A percentile compares a stretch with the other conserved stretches of the same genome.
Conservation (phyloP, 2,329 filamentous ascomycete genomes). For the Claviceps monticola region DNA sequence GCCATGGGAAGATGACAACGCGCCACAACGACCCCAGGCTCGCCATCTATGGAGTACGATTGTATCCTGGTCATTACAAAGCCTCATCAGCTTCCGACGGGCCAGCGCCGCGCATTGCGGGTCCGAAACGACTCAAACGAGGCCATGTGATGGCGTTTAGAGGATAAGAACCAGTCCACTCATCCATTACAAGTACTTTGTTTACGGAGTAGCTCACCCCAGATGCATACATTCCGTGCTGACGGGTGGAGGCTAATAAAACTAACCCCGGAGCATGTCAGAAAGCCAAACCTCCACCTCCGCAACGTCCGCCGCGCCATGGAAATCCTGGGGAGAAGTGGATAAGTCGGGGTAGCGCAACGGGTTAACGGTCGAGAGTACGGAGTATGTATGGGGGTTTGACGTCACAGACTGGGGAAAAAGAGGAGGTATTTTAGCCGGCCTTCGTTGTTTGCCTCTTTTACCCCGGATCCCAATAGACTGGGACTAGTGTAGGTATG, state of each 20-base stretch:
- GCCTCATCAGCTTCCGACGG: too few species aligned
- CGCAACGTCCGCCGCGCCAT: background rate
- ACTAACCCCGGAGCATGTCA: background rate
- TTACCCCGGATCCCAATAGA: background rate
- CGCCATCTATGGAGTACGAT: too few species aligned
- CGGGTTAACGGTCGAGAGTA: background rate
- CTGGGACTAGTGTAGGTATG: background rate
- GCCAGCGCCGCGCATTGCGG: too few species aligned
- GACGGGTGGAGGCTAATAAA: background rate
- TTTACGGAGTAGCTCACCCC: background rate
- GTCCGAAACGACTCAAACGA: too few species aligned
- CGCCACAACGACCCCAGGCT: too few species aligned
- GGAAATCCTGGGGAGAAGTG: background rate
- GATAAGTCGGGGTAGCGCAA: background rate
- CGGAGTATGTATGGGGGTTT: background rate
- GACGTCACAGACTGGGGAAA: background rate
- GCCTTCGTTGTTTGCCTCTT: background rate
- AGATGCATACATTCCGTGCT: background rate
- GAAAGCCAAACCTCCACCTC: background rate
- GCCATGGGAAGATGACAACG: too few species aligned
- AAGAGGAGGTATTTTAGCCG: background rate
- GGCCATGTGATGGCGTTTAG: too few species aligned
- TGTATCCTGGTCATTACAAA: too few species aligned
- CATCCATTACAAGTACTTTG: too few species aligned
- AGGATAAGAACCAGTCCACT: too few species aligned